phyloP scores from a whole-genome alignment of 1,284 basidiomycete species.

The Austroboletus niveus region DNA sequence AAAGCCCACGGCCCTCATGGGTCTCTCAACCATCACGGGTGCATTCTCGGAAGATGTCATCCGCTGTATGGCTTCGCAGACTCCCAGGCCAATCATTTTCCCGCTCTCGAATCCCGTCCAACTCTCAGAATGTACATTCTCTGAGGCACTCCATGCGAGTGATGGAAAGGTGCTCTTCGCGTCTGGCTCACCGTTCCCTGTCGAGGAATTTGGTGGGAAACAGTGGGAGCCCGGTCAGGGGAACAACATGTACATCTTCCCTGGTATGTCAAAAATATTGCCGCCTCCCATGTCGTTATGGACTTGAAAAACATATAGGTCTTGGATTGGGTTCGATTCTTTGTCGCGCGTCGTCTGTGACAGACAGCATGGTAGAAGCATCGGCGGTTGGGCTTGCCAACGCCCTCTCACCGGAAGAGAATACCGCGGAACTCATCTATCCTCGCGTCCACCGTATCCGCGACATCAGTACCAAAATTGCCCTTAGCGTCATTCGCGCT shows the following conservation, averaged over 20 bases:
- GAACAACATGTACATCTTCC: constrained; percentile 88
- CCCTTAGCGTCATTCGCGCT: constrained; percentile 69
- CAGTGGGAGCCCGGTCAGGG: constrained; percentile 84
- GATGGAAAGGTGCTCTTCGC: constrained; percentile 82
- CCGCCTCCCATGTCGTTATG: background rate
- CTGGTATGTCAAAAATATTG: constrained; percentile 40
- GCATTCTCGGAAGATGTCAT: constrained; percentile 82
- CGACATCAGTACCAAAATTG: constrained; percentile 79
- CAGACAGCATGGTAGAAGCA: constrained; percentile 81
- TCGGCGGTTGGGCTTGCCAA: constrained; percentile 76
- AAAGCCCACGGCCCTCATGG: constrained; percentile 88
- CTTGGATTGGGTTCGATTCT: constrained; percentile 82
- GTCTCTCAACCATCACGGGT: constrained; percentile 84
- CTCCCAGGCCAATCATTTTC: constrained; percentile 90
- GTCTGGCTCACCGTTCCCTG: constrained; percentile 86
- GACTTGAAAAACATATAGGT: constrained; percentile 37
- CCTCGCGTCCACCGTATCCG: constrained; percentile 78
- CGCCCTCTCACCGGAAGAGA: constrained; percentile 75
- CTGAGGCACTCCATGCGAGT: constrained; percentile 79
- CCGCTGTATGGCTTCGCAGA: constrained; percentile 80
- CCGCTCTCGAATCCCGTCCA: constrained; percentile 93
- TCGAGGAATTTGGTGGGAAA: constrained; percentile 56
- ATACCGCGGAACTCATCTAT: constrained; percentile 63
- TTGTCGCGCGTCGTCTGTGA: constrained; percentile 62
- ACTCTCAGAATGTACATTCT: constrained; percentile 83